phyloP scores from a whole-genome alignment of 768 basidiomycete genomes.

The Psilocybe sp. region DNA sequence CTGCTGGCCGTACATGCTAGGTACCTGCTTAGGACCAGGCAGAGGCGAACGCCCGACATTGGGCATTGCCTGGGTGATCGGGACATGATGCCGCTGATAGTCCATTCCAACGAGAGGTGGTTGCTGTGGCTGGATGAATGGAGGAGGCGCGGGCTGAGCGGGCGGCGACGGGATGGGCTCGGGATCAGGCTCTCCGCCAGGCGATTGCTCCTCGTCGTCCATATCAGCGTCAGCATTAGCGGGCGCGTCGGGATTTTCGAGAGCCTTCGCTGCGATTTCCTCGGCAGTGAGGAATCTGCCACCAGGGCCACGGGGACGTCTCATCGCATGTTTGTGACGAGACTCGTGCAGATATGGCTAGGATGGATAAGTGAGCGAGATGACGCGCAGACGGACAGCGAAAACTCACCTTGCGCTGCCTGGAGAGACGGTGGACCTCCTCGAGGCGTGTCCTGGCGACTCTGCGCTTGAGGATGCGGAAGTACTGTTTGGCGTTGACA shows the following conservation, averaged over 20 bases:
- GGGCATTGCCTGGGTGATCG: too few relatives aligned
- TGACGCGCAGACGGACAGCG: slow-evolving; percentile 1
- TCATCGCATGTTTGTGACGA: slow-evolving; percentile 97
- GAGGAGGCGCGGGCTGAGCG: slow-evolving; percentile 16
- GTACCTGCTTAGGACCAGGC: too few relatives aligned
- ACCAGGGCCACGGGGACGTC: slow-evolving; percentile 93
- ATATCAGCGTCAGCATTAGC: slow-evolving; percentile 39
- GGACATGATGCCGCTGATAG: slow-evolving; percentile 18
- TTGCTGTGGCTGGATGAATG: slow-evolving; percentile 21
- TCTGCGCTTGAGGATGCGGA: slow-evolving; percentile 94
- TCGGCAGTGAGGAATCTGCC: slow-evolving; percentile 97
- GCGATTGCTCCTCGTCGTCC: slow-evolving; percentile 31
- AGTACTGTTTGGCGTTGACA: slow-evolving; percentile 99
- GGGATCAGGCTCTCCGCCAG: slow-evolving; percentile 10
- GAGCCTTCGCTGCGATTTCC: slow-evolving; percentile 79
- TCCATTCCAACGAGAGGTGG: slow-evolving; percentile 16
- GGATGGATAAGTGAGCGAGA: slow-evolving; percentile 1
- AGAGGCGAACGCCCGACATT: too few relatives aligned
- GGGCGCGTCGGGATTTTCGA: slow-evolving; percentile 26
- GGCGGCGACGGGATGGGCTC: slow-evolving; percentile 14
- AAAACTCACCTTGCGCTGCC: slow-evolving; percentile 79
- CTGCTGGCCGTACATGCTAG: neutral
- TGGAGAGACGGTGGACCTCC: slow-evolving; percentile 89
- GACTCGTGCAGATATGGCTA: slow-evolving; percentile 99
- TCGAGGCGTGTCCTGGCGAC: slow-evolving; percentile 89